Conservation (phyloP, 345 rosid genomes). For the Populus euphratica region DNA sequence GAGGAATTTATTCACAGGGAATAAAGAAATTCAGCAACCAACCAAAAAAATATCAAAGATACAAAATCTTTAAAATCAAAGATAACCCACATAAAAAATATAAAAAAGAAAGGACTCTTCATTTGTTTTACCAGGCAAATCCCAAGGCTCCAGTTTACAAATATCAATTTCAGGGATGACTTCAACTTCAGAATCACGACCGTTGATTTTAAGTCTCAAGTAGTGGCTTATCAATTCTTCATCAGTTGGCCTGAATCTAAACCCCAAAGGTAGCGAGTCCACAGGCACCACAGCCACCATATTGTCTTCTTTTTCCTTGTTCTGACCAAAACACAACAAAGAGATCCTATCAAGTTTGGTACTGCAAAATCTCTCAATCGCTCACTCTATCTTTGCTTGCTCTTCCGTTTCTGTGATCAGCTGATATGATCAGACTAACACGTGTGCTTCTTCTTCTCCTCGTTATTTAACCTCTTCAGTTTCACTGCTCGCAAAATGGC, state of each 20-base stretch:
- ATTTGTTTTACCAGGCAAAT: conserved; percentile 59
- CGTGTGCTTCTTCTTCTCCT: background rate
- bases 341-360: background rate
- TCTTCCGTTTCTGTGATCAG: background rate
- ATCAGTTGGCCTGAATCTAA: conserved; percentile 86
- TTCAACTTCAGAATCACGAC: conserved; percentile 68
- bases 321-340: background rate
- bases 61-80: conserved; percentile 6
- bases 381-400: background rate
- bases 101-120: background rate
- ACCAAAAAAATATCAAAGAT: conserved; percentile 14
- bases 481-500: background rate
- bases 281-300: conserved; percentile 41
- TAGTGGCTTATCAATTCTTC: conserved; percentile 90
- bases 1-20: conserved; percentile 18
- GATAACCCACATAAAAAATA: background rate
- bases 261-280: conserved; percentile 74
- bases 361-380: background rate
- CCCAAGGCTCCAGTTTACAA: conserved; percentile 98
- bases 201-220: conserved; percentile 77
- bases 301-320: background rate
- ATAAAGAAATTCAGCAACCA: conserved; percentile 18
- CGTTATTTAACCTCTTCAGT: background rate
- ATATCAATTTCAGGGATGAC: conserved; percentile 83
- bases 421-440: background rate